Percentiles rank a stretch among this genome's conserved stretches.
These are phyloP conservation scores for Phytophthora multivora DNA, from an alignment of 352 stramenopile genomes.

Conservation along the genomic window DNA sequence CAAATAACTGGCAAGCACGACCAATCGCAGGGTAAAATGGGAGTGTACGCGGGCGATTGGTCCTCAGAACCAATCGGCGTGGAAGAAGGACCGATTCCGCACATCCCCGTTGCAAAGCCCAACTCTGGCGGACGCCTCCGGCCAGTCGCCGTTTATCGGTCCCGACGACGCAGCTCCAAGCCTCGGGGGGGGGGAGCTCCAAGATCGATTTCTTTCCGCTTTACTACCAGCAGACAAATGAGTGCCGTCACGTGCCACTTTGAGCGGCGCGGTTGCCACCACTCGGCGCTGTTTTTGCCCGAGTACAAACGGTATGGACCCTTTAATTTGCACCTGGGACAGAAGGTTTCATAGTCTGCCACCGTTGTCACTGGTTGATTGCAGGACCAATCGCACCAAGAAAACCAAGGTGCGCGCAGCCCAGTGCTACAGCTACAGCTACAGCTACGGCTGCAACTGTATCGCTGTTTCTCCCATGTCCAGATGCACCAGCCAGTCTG, in stretches of 20 bases:
- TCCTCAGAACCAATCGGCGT: slow-evolving; percentile 23
- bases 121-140: slow-evolving; percentile 17
- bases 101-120: slow-evolving; percentile 14
- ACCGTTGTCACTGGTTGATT: background rate
- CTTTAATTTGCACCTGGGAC: no score
- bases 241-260: slow-evolving; percentile 47
- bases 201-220: slow-evolving; percentile 2
- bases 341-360: slow-evolving; percentile 3
- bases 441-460: slow-evolving; percentile 1
- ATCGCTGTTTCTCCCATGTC: background rate
- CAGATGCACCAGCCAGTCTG: background rate
- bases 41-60: slow-evolving; percentile 11
- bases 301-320: slow-evolving; percentile 52
- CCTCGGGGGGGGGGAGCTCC: background rate
- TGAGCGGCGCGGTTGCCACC: slow-evolving; percentile 39
- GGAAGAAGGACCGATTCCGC: slow-evolving; percentile 35
- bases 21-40: background rate
- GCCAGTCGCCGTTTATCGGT: slow-evolving; percentile 22
- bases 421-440: background rate
- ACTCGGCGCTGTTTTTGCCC: slow-evolving; percentile 46
- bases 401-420: slow-evolving; percentile 29
- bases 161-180: background rate
- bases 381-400: slow-evolving; percentile 36
- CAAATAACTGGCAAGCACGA: no score
- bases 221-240: slow-evolving; percentile 3